A percentile compares a stretch with the other conserved stretches of the same genome.
Conservation (phyloP, 768 basidiomycete genomes). For the Rhodotorula toruloides region DNA sequence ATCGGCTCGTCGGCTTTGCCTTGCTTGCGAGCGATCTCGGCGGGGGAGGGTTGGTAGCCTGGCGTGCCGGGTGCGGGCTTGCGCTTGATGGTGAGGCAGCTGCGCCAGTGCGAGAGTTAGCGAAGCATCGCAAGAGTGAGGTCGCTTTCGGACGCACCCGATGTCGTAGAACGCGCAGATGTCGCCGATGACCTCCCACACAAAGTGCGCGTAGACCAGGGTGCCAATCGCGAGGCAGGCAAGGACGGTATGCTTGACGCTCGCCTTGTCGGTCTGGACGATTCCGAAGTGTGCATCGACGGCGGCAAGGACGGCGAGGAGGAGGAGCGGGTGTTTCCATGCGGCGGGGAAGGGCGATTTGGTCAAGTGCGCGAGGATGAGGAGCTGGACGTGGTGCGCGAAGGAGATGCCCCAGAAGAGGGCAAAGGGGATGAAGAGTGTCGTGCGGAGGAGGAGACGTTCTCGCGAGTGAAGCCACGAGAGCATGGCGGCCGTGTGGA, state of each 20-base stretch:
- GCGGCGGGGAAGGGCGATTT: slow-evolving; percentile 64
- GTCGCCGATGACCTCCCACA: slow-evolving; percentile 66
- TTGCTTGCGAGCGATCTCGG: slow-evolving; percentile 3
- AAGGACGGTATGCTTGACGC: slow-evolving; percentile 23
- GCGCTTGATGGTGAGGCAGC: slow-evolving; percentile 25
- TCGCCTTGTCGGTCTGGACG: slow-evolving; percentile 24
- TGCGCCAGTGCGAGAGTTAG: neutral
- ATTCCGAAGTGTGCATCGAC: slow-evolving; percentile 79
- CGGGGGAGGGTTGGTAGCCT: slow-evolving; percentile 3
- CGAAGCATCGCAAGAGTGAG: neutral
- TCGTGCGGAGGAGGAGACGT: slow-evolving; percentile 58
- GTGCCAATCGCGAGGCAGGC: slow-evolving; percentile 31
- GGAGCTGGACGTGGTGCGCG: slow-evolving; percentile 69
- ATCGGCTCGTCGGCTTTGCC: slow-evolving; percentile 12
- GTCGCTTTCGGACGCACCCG: slow-evolving; percentile 79
- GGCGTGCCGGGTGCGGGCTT: neutral
- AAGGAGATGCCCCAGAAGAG: slow-evolving; percentile 72
- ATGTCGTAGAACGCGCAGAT: slow-evolving; percentile 90
- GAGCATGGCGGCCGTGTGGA: slow-evolving; percentile 66
- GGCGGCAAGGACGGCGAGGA: slow-evolving; percentile 70
- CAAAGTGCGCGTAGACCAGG: slow-evolving; percentile 61
- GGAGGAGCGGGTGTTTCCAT: slow-evolving; percentile 77
- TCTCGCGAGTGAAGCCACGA: slow-evolving; percentile 73
- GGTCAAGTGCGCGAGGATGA: slow-evolving; percentile 91
- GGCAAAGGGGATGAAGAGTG: slow-evolving; percentile 77